These are phyloP conservation scores for Metschnikowia lunata DNA, from an alignment of 805 yeast genomes.

Conservation along the genomic window DNA sequence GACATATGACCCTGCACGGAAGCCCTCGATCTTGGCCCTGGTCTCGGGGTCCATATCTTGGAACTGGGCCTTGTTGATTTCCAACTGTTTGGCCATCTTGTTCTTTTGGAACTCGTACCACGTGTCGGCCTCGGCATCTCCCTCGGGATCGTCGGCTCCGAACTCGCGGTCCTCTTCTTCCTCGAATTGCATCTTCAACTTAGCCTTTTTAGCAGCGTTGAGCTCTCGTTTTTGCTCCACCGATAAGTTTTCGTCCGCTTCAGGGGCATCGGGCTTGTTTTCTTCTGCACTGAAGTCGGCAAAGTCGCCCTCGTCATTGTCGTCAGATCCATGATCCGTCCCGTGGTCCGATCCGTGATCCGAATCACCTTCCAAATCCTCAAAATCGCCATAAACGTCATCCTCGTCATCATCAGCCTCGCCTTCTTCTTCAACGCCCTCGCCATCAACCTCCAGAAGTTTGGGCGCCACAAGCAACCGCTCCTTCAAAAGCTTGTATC, in stretches of 20 bases:
- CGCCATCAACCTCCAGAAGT: slow-evolving; percentile 26
- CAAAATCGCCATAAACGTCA: slow-evolving; percentile 37
- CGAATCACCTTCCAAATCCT: slow-evolving; percentile 34
- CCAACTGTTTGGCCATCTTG: slow-evolving; percentile 92
- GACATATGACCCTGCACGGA: slow-evolving; percentile 89
- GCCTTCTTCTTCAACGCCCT: slow-evolving; percentile 19
- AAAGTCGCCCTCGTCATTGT: slow-evolving; percentile 36
- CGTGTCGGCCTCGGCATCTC: slow-evolving; percentile 72
- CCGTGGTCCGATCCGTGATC: slow-evolving; percentile 24
- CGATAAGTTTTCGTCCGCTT: slow-evolving; percentile 41
- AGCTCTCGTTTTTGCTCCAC: slow-evolving; percentile 71
- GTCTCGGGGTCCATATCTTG: slow-evolving; percentile 71
- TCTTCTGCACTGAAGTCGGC: slow-evolving; percentile 53
- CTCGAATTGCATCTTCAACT: slow-evolving; percentile 84
- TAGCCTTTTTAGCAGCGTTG: slow-evolving; percentile 87
- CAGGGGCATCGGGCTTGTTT: slow-evolving; percentile 42
- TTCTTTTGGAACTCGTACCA: slow-evolving; percentile 98
- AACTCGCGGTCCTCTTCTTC: slow-evolving; percentile 62
- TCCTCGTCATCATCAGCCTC: slow-evolving; percentile 41
- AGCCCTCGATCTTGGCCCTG: slow-evolving; percentile 83
- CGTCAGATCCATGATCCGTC: slow-evolving; percentile 14
- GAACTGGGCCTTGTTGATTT: slow-evolving; percentile 80
- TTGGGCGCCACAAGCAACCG: slow-evolving; percentile 56
- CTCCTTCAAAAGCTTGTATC: slow-evolving; percentile 38
- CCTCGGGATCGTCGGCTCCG: slow-evolving; percentile 78